These are phyloP conservation scores for Rhynchosporium graminicola DNA, from an alignment of 2,329 filamentous ascomycete genomes.

Conservation along the genomic window DNA sequence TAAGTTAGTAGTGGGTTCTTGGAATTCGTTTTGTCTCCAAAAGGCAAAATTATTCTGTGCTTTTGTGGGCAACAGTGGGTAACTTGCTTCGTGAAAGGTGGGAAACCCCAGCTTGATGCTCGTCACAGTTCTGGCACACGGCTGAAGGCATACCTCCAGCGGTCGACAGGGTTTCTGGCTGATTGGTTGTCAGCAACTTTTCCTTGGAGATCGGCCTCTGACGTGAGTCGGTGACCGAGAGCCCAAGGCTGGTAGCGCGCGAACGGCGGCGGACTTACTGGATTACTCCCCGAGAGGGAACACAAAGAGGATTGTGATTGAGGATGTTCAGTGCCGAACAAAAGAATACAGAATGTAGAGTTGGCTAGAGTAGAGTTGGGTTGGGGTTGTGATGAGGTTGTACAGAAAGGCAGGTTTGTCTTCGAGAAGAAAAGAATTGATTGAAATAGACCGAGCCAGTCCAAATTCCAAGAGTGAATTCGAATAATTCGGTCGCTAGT, in stretches of 20 bases:
- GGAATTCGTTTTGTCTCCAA: constrained; percentile 5
- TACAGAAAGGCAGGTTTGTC: neutral
- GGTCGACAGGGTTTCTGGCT: constrained; percentile 4
- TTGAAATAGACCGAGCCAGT: neutral
- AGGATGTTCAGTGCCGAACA: constrained; percentile 1
- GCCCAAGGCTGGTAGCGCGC: neutral
- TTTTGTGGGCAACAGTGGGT: constrained; percentile 3
- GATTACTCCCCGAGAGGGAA: neutral
- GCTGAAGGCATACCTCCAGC: constrained; percentile 14
- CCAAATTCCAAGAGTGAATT: neutral
- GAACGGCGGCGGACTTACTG: neutral
- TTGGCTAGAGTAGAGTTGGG: neutral
- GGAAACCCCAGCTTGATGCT: constrained; percentile 4
- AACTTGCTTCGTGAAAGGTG: constrained; percentile 9
- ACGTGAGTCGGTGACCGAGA: constrained; percentile 7
- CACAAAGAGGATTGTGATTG: constrained; percentile 5
- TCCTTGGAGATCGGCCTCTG: neutral
- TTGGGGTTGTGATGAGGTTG: neutral
- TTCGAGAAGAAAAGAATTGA: neutral
- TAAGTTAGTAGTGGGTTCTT: constrained; percentile 13
- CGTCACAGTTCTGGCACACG: constrained; percentile 1
- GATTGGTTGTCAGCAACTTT: constrained; percentile 10
- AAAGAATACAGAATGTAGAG: neutral
- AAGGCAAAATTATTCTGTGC: constrained; percentile 8
- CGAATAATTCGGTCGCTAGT: neutral